Conservation (phyloP, 2,329 filamentous ascomycete species). For the Chlorencoelia australis region DNA sequence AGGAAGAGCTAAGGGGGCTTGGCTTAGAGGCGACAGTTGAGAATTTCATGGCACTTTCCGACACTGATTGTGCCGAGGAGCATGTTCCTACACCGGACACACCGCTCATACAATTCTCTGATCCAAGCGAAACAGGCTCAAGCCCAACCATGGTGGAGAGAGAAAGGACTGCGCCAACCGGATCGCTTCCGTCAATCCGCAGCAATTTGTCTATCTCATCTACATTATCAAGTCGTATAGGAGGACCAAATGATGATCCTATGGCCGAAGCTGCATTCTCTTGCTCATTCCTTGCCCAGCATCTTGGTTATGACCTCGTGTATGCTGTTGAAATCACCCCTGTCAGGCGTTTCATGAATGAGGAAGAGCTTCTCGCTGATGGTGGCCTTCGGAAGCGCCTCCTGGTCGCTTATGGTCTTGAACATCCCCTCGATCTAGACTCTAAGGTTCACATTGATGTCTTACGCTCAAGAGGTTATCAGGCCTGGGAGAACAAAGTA, state of each 20-base stretch:
- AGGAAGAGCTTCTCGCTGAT: slow-evolving; percentile 12
- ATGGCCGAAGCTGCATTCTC: slow-evolving; percentile 19
- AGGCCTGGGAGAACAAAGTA: not conserved
- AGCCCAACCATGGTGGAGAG: not conserved
- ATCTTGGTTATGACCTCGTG: slow-evolving; percentile 23
- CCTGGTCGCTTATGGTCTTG: slow-evolving; percentile 21
- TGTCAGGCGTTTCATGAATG: slow-evolving; percentile 11
- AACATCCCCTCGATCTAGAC: slow-evolving; percentile 14
- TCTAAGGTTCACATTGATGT: slow-evolving; percentile 18
- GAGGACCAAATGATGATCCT: slow-evolving; percentile 1
- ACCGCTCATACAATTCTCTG: not conserved
- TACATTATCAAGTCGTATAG: not conserved
- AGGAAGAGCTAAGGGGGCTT: too few species aligned
- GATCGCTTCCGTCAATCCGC: not conserved
- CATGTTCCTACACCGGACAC: not conserved
- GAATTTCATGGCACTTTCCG: slow-evolving; percentile 7
- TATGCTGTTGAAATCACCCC: slow-evolving; percentile 18
- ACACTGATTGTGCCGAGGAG: slow-evolving; percentile 5
- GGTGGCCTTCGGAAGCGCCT: slow-evolving; percentile 18
- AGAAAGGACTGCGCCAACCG: not conserved
- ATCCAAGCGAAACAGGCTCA: too few species aligned
- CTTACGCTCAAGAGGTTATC: slow-evolving; percentile 11
- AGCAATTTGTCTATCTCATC: not conserved
- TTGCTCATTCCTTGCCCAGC: slow-evolving; percentile 19
- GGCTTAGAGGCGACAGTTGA: too few species aligned